Evolutionary conservation across 1,284 basidiomycete species (phyloP).

Genomic region (Termitomyces sp.): DNA sequence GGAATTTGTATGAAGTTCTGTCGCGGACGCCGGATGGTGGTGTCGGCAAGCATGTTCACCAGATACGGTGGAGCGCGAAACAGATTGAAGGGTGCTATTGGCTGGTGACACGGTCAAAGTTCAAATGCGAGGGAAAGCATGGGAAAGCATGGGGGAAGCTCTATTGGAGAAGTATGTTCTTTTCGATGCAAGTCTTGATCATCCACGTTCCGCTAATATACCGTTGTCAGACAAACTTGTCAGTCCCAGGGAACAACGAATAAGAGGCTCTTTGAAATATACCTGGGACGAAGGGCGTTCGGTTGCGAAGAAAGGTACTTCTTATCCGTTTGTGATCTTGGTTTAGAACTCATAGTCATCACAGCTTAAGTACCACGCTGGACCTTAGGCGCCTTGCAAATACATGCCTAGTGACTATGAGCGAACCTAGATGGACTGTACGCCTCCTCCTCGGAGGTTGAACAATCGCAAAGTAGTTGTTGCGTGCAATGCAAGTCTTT

Average conservation of each 20-base stretch:
- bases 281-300: slow-evolving; percentile 53
- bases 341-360: neutral
- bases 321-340: neutral
- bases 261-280: slow-evolving; percentile 59
- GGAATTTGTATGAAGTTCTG: slow-evolving; percentile 66
- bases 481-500: slow-evolving; percentile 3
- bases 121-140: slow-evolving; percentile 67
- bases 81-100: slow-evolving; percentile 65
- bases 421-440: neutral
- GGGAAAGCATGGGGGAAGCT: slow-evolving; percentile 77
- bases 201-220: neutral
- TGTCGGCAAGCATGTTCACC: slow-evolving; percentile 61
- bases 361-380: neutral
- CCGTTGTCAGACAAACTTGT: slow-evolving; percentile 42
- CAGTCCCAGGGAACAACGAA: slow-evolving; percentile 43
- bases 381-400: too few relatives aligned
- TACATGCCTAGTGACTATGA: neutral
- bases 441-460: neutral
- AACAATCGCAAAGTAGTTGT: neutral
- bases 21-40: slow-evolving; percentile 64
- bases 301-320: slow-evolving; percentile 11
- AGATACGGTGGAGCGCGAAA: slow-evolving; percentile 68
- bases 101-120: slow-evolving; percentile 61
- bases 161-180: slow-evolving; percentile 68
- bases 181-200: neutral